These are phyloP conservation scores for Phytophthora ohioensis DNA, from an alignment of 352 stramenopile genomes.

Conservation along the genomic window DNA sequence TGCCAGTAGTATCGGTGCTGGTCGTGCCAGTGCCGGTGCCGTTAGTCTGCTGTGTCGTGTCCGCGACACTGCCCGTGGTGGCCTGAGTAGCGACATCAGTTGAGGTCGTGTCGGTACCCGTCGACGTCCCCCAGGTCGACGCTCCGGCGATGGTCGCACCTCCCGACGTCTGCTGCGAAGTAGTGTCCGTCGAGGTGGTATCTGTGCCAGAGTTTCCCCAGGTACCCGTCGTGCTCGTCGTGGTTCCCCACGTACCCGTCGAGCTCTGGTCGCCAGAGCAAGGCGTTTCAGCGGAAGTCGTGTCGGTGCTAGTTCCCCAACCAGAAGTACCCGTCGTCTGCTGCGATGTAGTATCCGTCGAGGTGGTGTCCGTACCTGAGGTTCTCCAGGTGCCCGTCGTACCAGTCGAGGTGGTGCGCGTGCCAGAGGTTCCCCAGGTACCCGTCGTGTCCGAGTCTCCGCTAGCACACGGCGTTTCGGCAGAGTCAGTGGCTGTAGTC, in stretches of 20 bases:
- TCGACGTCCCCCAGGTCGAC: constrained; percentile 5
- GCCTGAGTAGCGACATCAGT: background rate
- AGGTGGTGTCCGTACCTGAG: background rate
- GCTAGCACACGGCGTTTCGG: too few species aligned
- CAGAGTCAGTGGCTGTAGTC: too few species aligned
- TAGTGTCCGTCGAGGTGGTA: background rate
- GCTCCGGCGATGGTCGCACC: background rate
- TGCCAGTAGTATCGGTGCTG: constrained; percentile 5
- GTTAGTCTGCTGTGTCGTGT: too few species aligned
- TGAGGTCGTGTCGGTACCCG: background rate
- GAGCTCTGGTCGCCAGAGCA: constrained; percentile 7
- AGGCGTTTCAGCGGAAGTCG: background rate
- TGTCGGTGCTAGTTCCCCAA: background rate
- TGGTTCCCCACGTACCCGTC: background rate
- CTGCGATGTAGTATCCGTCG: background rate
- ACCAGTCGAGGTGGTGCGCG: background rate
- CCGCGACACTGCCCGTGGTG: background rate
- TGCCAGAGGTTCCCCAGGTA: background rate
- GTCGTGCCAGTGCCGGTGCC: constrained; percentile 4
- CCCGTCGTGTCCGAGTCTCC: too few species aligned
- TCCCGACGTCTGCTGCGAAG: constrained; percentile 2
- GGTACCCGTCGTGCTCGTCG: background rate
- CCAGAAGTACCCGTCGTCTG: background rate
- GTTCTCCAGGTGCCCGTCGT: background rate
- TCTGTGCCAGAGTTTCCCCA: background rate